Evolutionary conservation across 371 early-diverging fungal species (phyloP).

Genomic region (Rhizopus microsporus): DNA sequence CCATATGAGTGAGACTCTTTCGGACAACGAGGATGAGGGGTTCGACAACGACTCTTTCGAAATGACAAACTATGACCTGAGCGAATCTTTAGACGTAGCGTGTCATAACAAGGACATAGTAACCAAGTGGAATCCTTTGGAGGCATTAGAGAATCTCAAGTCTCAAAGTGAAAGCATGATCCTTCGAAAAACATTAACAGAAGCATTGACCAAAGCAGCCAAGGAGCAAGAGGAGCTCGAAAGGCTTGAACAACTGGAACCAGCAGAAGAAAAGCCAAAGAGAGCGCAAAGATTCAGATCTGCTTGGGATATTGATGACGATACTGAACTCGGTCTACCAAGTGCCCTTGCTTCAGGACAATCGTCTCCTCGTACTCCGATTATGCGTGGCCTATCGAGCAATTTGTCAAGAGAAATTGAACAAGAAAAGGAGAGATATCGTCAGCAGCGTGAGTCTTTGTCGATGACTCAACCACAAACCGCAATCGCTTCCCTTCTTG

Average conservation of each 20-base stretch:
- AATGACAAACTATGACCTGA: slow-evolving; percentile 8
- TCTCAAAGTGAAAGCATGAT: slow-evolving; percentile 27
- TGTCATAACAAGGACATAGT: not conserved
- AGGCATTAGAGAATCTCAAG: slow-evolving; percentile 19
- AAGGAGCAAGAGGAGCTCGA: slow-evolving; percentile 14
- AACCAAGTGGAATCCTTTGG: slow-evolving; percentile 18
- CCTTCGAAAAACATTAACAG: slow-evolving; percentile 17
- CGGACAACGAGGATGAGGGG: not conserved
- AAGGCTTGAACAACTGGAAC: not conserved
- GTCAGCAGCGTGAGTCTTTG: slow-evolving; percentile 22
- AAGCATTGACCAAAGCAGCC: slow-evolving; percentile 12
- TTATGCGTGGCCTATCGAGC: slow-evolving; percentile 7
- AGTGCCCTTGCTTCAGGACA: slow-evolving; percentile 17
- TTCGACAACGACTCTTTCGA: slow-evolving; percentile 14
- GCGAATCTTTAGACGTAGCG: slow-evolving; percentile 1
- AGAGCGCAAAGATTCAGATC: slow-evolving; percentile 8
- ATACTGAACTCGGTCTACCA: slow-evolving; percentile 12
- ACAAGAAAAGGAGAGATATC: slow-evolving; percentile 26
- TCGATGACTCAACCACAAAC: slow-evolving; percentile 19
- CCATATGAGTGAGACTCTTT: slow-evolving; percentile 1
- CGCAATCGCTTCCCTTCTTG: slow-evolving; percentile 26
- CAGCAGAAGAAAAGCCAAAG: not conserved
- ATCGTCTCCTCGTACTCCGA: slow-evolving; percentile 31
- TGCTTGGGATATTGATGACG: slow-evolving; percentile 22
- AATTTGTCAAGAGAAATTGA: slow-evolving; percentile 24